Conservation (phyloP, 331 rosid species). For the Quercus lobata region DNA sequence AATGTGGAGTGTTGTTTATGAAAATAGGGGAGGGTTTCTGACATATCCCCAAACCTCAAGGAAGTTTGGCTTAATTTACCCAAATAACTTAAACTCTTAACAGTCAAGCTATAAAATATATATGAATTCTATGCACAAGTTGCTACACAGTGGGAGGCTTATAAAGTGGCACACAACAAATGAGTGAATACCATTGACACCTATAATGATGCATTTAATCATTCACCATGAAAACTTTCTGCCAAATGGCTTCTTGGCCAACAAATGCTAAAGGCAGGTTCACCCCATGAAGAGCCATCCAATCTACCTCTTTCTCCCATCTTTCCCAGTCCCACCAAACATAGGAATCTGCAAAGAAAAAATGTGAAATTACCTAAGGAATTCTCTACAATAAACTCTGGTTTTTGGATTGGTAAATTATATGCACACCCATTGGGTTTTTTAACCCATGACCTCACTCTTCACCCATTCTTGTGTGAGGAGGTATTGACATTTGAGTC, state of each 20-base stretch:
- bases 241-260: constrained; percentile 97
- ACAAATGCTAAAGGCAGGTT: constrained; percentile 94
- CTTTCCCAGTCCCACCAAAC: constrained; percentile 99
- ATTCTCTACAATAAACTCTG: background rate
- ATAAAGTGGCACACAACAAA: background rate
- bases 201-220: constrained; percentile 5
- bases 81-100: background rate
- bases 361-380: background rate
- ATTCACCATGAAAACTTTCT: constrained; percentile 71
- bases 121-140: background rate
- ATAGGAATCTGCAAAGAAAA: constrained; percentile 65
- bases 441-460: no score
- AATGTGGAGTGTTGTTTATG: no score
- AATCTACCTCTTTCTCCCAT: constrained; percentile 97
- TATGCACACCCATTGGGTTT: no score
- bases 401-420: no score
- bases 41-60: fast-evolving
- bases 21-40: no score
- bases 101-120: background rate
- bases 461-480: no score
- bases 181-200: background rate
- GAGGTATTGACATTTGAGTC: no score
- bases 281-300: constrained; percentile 99
- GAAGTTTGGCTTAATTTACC: no score
- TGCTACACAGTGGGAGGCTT: background rate